Evolutionary conservation across 2,329 filamentous ascomycete genomes (phyloP).

Genomic region (Aspergillus pseudoviridinutans): DNA sequence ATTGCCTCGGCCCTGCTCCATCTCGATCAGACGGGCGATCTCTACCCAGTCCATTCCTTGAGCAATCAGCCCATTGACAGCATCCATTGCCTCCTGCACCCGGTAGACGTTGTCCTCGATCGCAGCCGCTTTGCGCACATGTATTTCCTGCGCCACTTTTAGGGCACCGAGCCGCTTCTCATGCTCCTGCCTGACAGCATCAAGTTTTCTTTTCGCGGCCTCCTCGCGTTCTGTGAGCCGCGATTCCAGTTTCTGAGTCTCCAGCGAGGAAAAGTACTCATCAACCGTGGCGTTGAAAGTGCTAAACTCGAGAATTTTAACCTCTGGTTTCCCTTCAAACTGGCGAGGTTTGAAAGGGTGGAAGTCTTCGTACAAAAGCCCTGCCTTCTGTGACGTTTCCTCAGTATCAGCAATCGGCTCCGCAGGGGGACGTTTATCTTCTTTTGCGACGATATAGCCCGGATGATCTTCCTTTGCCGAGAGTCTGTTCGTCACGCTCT

Average conservation of each 20-base stretch:
- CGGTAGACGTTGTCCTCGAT: conserved; percentile 88
- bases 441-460: conserved; percentile 84
- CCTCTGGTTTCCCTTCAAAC: conserved; percentile 62
- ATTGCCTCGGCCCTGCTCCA: conserved; percentile 76
- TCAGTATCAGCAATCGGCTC: conserved; percentile 37
- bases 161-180: conserved; percentile 78
- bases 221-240: conserved; percentile 77
- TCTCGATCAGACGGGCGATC: conserved; percentile 80
- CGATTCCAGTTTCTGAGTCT: conserved; percentile 87
- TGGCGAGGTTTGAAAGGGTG: conserved; percentile 86
- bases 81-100: conserved; percentile 88
- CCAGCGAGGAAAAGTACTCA: conserved; percentile 94
- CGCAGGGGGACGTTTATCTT: conserved; percentile 32
- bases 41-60: conserved; percentile 98
- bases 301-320: conserved; percentile 70
- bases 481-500: conserved; percentile 65
- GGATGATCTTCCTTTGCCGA: conserved; percentile 62
- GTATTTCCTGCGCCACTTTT: conserved; percentile 74
- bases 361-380: conserved; percentile 84
- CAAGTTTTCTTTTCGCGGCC: conserved; percentile 75
- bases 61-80: conserved; percentile 83
- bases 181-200: conserved; percentile 80
- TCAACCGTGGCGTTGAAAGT: conserved; percentile 92
- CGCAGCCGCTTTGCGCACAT: conserved; percentile 81
- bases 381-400: conserved; percentile 27